Conservation (phyloP, 2,329 filamentous ascomycete genomes). For the Neocatenulostroma microsporum region DNA sequence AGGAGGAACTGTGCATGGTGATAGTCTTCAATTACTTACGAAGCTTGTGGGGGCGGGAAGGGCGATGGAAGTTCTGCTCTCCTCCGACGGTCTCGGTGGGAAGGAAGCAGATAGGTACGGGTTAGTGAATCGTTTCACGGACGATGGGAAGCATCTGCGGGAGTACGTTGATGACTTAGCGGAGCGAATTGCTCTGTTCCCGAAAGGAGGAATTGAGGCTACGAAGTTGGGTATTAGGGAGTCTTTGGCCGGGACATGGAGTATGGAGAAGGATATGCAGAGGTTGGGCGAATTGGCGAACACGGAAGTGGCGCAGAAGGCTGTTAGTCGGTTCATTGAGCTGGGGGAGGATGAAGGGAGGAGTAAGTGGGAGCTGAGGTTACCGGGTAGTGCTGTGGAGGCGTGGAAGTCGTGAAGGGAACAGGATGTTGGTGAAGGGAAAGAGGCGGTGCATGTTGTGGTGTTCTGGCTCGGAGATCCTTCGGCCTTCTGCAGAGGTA, state of each 20-base stretch:
- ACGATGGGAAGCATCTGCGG: neutral
- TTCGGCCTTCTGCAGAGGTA: too few relatives aligned
- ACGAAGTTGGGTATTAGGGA: constrained; percentile 1
- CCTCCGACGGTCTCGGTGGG: neutral
- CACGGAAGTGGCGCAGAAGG: constrained; percentile 2
- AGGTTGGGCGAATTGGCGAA: neutral
- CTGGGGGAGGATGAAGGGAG: neutral
- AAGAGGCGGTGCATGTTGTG: neutral
- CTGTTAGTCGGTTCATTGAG: constrained; percentile 1
- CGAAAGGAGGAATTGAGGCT: neutral
- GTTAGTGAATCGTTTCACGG: neutral
- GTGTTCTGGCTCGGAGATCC: too few relatives aligned
- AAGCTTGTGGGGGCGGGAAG: neutral
- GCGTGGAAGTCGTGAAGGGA: neutral
- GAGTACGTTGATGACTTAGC: constrained; percentile 1
- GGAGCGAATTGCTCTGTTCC: neutral
- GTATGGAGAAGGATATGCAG: constrained; percentile 3
- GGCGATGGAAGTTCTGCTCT: neutral
- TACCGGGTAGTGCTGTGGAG: constrained; percentile 1
- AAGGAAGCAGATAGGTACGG: neutral
- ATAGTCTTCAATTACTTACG: neutral
- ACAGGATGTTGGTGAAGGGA: neutral
- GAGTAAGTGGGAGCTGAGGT: neutral
- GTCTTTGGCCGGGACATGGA: neutral
- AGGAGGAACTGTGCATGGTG: constrained; percentile 10